phyloP scores from a whole-genome alignment of 495 filamentous ascomycete species.

The Ramalina intermedia region DNA sequence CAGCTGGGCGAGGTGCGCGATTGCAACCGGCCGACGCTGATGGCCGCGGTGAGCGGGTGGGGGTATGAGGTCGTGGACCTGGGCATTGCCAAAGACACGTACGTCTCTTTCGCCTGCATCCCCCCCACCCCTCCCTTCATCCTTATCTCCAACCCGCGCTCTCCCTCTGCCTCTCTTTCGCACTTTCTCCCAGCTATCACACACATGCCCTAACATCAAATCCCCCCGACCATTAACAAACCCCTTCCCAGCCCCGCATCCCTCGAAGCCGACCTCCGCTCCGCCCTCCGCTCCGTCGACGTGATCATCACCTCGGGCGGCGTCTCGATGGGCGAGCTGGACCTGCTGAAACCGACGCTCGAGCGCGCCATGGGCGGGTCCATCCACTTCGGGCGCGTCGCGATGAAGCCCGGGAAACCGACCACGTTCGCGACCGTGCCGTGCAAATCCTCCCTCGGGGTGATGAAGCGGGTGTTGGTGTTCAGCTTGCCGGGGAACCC shows the following conservation, averaged over 20 bases:
- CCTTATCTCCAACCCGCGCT: background rate
- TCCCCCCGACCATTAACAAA: background rate
- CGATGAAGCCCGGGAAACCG: slow-evolving; percentile 96
- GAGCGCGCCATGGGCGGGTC: slow-evolving; percentile 80
- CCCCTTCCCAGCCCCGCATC: slow-evolving; percentile 37
- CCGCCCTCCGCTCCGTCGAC: slow-evolving; percentile 57
- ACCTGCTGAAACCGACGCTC: slow-evolving; percentile 93
- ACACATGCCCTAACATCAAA: background rate
- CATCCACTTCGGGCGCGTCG: slow-evolving; percentile 91
- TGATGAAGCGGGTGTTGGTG: slow-evolving; percentile 40
- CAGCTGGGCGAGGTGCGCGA: slow-evolving; percentile 78
- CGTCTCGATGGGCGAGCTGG: slow-evolving; percentile 95
- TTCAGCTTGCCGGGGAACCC: slow-evolving; percentile 94
- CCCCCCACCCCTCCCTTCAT: background rate
- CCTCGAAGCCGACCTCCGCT: slow-evolving; percentile 61
- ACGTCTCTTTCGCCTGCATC: slow-evolving; percentile 1
- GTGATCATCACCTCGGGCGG: slow-evolving; percentile 87
- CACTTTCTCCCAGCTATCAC: too few relatives aligned
- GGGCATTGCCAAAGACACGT: slow-evolving; percentile 73
- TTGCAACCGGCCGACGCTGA: slow-evolving; percentile 74
- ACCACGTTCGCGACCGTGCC: slow-evolving; percentile 91
- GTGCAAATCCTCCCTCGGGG: slow-evolving; percentile 31
- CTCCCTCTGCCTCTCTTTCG: background rate
- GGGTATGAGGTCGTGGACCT: slow-evolving; percentile 73
- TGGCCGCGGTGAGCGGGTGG: slow-evolving; percentile 60